Conservation (phyloP, 1,284 basidiomycete genomes). For the Malassezia brasiliensis region DNA sequence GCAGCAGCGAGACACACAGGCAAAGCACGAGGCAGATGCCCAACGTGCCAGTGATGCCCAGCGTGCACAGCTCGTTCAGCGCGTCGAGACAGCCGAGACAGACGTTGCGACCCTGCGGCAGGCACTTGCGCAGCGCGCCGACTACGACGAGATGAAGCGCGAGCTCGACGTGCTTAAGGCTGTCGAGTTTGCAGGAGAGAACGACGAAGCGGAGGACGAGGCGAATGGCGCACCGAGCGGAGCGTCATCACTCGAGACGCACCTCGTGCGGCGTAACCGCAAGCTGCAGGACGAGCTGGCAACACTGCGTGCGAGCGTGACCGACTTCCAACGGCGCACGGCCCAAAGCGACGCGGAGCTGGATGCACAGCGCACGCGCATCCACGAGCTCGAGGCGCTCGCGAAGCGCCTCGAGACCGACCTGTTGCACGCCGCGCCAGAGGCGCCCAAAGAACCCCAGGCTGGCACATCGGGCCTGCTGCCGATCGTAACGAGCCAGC, state of each 20-base stretch:
- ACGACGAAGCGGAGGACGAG: conserved; percentile 40
- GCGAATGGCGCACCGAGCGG: conserved; percentile 52
- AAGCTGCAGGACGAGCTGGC: conserved; percentile 87
- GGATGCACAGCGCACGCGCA: neutral
- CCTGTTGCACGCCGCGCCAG: conserved; percentile 47
- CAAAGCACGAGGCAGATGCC: conserved; percentile 17
- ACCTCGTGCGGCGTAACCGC: conserved; percentile 87
- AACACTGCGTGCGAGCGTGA: conserved; percentile 60
- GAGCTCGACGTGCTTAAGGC: conserved; percentile 34
- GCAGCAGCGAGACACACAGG: conserved; percentile 49
- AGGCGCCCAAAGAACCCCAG: neutral
- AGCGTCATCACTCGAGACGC: conserved; percentile 70
- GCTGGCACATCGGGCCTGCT: conserved; percentile 16
- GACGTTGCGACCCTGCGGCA: conserved; percentile 61
- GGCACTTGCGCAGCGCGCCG: conserved; percentile 48
- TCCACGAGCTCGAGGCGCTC: conserved; percentile 63
- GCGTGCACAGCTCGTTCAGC: conserved; percentile 59
- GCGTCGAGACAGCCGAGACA: conserved; percentile 60
- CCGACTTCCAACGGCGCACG: conserved; percentile 56
- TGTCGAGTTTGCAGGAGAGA: conserved; percentile 43
- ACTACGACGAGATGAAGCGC: conserved; percentile 67
- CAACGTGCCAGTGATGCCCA: conserved; percentile 60
- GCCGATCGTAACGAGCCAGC: conserved; percentile 79
- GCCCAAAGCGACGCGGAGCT: neutral
- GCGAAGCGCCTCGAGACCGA: conserved; percentile 88